Evolutionary conservation across 306 rosid genomes (phyloP).

Genomic region (Hippophae tibetana): DNA sequence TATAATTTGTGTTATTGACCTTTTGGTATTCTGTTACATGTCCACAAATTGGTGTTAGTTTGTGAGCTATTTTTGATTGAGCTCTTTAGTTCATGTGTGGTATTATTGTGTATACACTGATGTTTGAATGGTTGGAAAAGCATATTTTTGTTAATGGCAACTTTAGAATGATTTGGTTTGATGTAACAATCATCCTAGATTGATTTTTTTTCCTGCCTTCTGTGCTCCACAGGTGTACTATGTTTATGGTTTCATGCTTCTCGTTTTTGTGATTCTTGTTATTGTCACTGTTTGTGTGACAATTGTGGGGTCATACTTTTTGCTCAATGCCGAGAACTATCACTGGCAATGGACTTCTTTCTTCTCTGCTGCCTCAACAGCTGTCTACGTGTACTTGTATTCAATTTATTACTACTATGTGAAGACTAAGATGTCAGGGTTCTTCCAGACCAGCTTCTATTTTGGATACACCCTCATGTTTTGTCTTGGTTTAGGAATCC

Average conservation of each 20-base stretch:
- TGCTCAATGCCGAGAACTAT: conserved; percentile 97
- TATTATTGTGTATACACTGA: no score
- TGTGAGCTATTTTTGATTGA: no score
- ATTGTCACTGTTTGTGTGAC: conserved; percentile 97
- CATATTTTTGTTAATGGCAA: no score
- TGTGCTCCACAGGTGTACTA: conserved; percentile 84
- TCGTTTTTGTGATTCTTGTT: conserved; percentile 84
- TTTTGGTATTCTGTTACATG: no score
- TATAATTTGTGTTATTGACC: no score
- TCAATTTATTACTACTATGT: conserved; percentile 88
- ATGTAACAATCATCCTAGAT: conserved; percentile 10
- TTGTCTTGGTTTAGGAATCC: conserved; percentile 95
- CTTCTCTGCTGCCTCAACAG: conserved; percentile 98
- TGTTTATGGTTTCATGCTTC: conserved; percentile 97
- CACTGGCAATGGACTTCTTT: conserved; percentile 99
- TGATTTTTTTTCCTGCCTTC: conserved; percentile 13
- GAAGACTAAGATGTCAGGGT: conserved; percentile 99
- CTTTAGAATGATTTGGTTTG: background rate
- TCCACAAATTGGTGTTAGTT: no score
- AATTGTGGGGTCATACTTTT: conserved; percentile 92
- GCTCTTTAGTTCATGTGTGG: no score
- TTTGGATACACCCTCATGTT: conserved; percentile 98
- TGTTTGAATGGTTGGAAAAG: no score
- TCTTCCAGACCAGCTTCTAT: conserved; percentile 98
- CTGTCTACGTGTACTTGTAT: conserved; percentile 87